Percentiles rank a stretch among this genome's conserved stretches.
Conservation (phyloP, 441 rosid species). For the Flueggea neowawraea region DNA sequence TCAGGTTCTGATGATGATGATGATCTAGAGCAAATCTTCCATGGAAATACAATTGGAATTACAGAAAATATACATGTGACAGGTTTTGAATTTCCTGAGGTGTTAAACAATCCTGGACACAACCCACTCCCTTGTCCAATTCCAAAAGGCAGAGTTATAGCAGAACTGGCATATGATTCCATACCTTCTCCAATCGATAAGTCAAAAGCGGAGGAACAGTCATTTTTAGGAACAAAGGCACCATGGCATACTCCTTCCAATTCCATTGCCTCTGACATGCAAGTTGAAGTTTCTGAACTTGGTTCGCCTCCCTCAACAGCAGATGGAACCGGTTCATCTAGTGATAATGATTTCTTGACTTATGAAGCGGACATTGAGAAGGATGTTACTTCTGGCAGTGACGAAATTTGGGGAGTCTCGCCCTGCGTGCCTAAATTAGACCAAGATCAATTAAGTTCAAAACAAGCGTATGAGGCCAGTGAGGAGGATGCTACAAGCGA, state of each 20-base stretch:
- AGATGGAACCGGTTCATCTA: constrained; percentile 48
- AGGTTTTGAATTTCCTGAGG: constrained; percentile 27
- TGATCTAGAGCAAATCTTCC: constrained; percentile 25
- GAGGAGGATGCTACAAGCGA: constrained; percentile 14
- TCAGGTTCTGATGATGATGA: constrained; percentile 36
- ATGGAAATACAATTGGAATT: constrained; percentile 16
- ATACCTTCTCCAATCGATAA: constrained; percentile 40
- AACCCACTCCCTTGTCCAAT: constrained; percentile 24
- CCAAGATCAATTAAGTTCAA: constrained; percentile 14
- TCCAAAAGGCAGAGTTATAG: constrained; percentile 30
- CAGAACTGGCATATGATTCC: constrained; percentile 24
- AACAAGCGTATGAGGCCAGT: constrained; percentile 16
- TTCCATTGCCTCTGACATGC: constrained; percentile 90
- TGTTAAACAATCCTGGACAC: constrained; percentile 17
- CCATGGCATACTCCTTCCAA: constrained; percentile 45
- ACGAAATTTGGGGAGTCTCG: constrained; percentile 45
- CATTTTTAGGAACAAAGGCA: constrained; percentile 27
- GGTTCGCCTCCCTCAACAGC: constrained; percentile 68
- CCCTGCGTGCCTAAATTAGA: constrained; percentile 25
- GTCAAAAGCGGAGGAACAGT: constrained; percentile 33
- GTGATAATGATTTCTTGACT: constrained; percentile 45
- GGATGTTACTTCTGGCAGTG: constrained; percentile 37
- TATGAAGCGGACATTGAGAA: constrained; percentile 50
- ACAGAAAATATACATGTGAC: constrained; percentile 19
- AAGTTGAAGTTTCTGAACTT: constrained; percentile 84